These are phyloP conservation scores for Porphyrellus cyaneotinctus DNA, from an alignment of 768 basidiomycete species.

Conservation along the genomic window DNA sequence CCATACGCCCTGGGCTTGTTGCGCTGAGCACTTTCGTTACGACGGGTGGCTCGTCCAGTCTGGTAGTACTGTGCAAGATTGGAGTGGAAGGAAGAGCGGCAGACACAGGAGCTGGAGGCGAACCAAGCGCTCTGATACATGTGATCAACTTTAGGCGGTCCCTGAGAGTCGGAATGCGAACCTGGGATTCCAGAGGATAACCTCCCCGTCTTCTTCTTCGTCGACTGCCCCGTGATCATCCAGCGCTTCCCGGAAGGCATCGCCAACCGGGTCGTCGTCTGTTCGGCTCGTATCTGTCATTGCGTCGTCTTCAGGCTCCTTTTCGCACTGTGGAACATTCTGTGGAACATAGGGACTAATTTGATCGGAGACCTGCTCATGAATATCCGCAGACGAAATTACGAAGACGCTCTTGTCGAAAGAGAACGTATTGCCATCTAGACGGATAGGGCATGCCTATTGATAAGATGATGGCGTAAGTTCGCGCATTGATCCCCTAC, in stretches of 20 bases:
- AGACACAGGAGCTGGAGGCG: conserved; percentile 12
- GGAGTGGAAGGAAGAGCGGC: conserved; percentile 21
- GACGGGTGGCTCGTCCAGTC: conserved; percentile 1
- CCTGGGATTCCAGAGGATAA: conserved; percentile 77
- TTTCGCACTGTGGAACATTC: conserved; percentile 1
- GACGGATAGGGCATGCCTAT: conserved; percentile 25
- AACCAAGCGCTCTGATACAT: conserved; percentile 16
- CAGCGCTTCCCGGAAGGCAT: conserved; percentile 54
- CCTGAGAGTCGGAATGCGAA: conserved; percentile 22
- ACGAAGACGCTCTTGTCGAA: conserved; percentile 7
- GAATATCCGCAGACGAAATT: conserved; percentile 6
- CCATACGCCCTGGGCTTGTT: conserved; percentile 21
- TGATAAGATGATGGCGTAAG: conserved; percentile 14
- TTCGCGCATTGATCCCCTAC: conserved; percentile 3
- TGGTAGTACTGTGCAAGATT: conserved; percentile 1
- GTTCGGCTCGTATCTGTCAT: conserved; percentile 68
- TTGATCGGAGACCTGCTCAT: conserved; percentile 14
- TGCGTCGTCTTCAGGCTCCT: conserved; percentile 51
- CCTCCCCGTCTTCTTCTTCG: conserved; percentile 57
- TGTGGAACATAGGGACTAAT: conserved; percentile 6
- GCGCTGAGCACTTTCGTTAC: conserved; percentile 1
- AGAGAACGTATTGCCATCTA: conserved; percentile 22
- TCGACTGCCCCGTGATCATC: conserved; percentile 31
- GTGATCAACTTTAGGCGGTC: conserved; percentile 3
- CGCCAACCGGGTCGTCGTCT: conserved; percentile 70